These are phyloP conservation scores for Mycosphaerella arachidis DNA, from an alignment of 2,329 filamentous ascomycete species.

Conservation along the genomic window DNA sequence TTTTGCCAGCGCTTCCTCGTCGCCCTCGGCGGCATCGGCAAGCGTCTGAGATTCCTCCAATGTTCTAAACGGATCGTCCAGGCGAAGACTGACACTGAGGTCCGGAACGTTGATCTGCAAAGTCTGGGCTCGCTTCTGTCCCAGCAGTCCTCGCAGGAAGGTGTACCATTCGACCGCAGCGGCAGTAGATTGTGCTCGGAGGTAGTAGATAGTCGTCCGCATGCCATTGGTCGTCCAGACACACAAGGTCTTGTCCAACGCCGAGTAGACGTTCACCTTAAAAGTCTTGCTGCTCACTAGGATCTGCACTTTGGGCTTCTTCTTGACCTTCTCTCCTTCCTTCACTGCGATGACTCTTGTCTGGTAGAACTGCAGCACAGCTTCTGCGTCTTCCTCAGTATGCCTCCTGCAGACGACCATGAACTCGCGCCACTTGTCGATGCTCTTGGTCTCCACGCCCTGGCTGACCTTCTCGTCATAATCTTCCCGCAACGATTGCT, in stretches of 20 bases:
- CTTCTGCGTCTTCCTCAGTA: conserved; percentile 47
- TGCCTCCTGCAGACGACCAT: conserved; percentile 58
- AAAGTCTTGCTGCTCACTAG: conserved; percentile 50
- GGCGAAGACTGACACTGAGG: conserved; percentile 54
- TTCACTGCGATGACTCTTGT: conserved; percentile 50
- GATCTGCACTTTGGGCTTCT: conserved; percentile 55
- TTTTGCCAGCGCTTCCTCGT: conserved; percentile 43
- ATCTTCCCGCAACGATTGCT: conserved; percentile 51
- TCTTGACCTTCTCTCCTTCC: conserved; percentile 50
- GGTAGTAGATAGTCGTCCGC: conserved; percentile 58
- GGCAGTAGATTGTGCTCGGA: conserved; percentile 57
- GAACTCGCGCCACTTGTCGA: conserved; percentile 64
- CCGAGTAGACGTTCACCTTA: conserved; percentile 60
- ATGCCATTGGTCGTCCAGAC: conserved; percentile 54
- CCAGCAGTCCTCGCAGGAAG: conserved; percentile 57
- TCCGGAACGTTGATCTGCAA: conserved; percentile 61
- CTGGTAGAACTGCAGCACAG: conserved; percentile 32
- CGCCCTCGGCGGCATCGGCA: conserved; percentile 41
- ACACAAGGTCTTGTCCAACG: conserved; percentile 63
- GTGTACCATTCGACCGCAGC: conserved; percentile 66
- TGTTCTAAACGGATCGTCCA: conserved; percentile 57
- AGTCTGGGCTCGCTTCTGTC: conserved; percentile 53
- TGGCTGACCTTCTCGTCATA: conserved; percentile 61
- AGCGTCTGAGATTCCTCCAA: conserved; percentile 43
- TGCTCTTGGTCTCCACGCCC: conserved; percentile 53